phyloP scores from a whole-genome alignment of 75 land plant genomes.

The Selaginella tamariscina region DNA sequence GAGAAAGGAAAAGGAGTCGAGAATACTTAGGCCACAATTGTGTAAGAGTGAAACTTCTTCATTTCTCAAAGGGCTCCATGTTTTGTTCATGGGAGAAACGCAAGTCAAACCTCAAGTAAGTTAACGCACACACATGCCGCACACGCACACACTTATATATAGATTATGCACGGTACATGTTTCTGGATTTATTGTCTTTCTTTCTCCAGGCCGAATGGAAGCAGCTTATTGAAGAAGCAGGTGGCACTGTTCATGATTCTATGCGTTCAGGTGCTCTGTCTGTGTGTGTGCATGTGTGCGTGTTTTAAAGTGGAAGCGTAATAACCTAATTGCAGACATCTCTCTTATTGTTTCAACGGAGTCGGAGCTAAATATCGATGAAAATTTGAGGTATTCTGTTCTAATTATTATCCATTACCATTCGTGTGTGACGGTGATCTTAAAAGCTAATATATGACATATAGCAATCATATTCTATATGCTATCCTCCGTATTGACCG shows the following conservation, averaged over 20 bases:
- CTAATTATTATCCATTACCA: no score
- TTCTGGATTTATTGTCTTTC: neutral
- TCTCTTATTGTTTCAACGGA: neutral
- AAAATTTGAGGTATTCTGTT: no score
- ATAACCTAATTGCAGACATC: neutral
- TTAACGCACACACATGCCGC: no score
- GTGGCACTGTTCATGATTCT: conserved; percentile 40
- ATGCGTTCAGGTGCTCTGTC: conserved; percentile 44
- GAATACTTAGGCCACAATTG: neutral
- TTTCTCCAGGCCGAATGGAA: conserved; percentile 50
- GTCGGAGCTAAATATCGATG: neutral
- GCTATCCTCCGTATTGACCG: no score
- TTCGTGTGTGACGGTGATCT: no score
- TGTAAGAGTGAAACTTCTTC: no score
- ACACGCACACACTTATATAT: no score
- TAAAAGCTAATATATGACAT: no score
- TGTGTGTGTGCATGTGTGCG: conserved; percentile 31
- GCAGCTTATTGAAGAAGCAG: conserved; percentile 43
- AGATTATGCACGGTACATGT: neutral
- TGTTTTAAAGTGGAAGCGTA: neutral
- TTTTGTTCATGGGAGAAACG: neutral
- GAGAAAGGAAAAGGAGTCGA: neutral
- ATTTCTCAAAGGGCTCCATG: neutral
- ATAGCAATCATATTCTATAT: no score
- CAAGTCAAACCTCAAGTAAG: neutral